Evolutionary conservation across 441 rosid species (phyloP).

Genomic region (Croton setiger): DNA sequence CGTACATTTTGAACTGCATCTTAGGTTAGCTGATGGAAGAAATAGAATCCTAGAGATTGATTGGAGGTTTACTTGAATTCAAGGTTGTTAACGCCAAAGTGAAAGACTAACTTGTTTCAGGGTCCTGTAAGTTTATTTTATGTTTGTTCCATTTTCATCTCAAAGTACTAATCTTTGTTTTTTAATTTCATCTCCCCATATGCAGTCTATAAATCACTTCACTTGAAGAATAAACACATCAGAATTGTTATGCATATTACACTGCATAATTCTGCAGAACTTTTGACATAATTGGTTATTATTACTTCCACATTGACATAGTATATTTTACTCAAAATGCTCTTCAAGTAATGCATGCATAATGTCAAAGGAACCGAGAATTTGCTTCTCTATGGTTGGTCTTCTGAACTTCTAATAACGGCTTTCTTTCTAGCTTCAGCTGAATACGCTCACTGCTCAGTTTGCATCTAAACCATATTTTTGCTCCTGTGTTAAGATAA

Average conservation of each 20-base stretch:
- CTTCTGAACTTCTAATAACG: background rate
- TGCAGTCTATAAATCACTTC: background rate
- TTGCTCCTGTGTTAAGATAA: background rate
- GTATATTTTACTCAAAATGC: background rate
- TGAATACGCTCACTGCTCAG: conserved; percentile 5
- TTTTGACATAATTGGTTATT: background rate
- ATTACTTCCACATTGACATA: background rate
- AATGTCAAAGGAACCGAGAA: background rate
- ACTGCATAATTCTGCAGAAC: background rate
- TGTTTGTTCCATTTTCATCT: background rate
- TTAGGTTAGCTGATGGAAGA: conserved; percentile 14
- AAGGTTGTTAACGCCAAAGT: background rate
- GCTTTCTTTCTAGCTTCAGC: background rate
- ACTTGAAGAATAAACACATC: background rate
- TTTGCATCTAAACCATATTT: conserved; percentile 1
- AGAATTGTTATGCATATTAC: background rate
- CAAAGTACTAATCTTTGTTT: background rate
- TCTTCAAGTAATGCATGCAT: background rate
- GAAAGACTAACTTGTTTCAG: conserved; percentile 4
- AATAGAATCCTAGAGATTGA: conserved; percentile 8
- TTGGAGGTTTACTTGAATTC: conserved; percentile 11
- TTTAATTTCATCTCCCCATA: background rate
- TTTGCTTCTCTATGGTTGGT: conserved; percentile 5
- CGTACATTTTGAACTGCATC: background rate
- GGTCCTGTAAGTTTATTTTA: background rate